These are phyloP conservation scores for Trichoderma gamsii DNA, from an alignment of 495 filamentous ascomycete genomes.

Conservation along the genomic window DNA sequence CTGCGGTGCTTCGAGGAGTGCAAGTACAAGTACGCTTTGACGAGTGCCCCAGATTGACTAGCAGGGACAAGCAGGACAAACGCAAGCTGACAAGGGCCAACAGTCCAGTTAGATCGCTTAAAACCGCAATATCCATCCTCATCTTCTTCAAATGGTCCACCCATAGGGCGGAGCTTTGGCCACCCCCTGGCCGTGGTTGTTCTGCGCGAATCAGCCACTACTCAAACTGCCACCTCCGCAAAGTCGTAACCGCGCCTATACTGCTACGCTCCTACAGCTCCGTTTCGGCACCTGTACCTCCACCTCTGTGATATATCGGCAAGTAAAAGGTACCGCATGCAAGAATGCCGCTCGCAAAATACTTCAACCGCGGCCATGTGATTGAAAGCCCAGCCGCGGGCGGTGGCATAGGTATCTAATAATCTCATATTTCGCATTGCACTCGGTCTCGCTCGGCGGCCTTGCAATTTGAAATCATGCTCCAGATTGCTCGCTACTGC, in stretches of 20 bases:
- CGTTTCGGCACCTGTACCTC: not conserved
- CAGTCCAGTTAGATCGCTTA: slow-evolving; percentile 5
- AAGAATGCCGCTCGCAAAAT: not conserved
- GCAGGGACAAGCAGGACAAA: not conserved
- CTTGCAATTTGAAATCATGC: not conserved
- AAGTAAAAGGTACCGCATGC: not conserved
- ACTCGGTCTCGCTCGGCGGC: not conserved
- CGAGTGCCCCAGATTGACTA: not conserved
- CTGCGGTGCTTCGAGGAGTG: not conserved
- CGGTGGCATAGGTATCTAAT: too few species aligned
- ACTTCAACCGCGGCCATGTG: not conserved
- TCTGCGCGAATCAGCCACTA: not conserved
- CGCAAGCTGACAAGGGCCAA: not conserved
- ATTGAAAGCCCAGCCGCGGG: not conserved
- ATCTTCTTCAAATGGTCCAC: slow-evolving; percentile 2
- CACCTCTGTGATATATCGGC: not conserved
- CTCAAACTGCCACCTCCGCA: not conserved
- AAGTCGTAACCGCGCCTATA: not conserved
- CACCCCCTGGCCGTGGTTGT: not conserved
- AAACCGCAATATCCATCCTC: not conserved
- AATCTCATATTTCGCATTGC: not conserved
- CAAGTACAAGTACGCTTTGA: not conserved
- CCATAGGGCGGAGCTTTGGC: slow-evolving; percentile 13
- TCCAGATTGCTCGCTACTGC: not conserved
- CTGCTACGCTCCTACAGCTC: not conserved